phyloP scores from a whole-genome alignment of 345 rosid species.

The Aquilaria yunnanensis region DNA sequence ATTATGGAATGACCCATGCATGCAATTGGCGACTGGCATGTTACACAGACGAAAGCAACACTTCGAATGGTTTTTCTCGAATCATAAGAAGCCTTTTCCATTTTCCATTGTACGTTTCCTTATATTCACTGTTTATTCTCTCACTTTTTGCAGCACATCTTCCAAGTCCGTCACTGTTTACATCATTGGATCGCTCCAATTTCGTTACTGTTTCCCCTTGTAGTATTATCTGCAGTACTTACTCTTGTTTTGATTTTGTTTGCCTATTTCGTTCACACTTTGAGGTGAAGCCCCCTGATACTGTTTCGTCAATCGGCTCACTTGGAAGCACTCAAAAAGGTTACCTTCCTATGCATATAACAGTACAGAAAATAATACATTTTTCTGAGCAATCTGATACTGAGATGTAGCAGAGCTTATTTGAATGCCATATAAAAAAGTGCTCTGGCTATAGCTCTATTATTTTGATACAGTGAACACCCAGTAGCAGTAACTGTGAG shows the following conservation, averaged over 20 bases:
- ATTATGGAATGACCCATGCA: slow-evolving; percentile 34
- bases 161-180: slow-evolving; percentile 37
- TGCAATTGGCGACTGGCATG: slow-evolving; percentile 28
- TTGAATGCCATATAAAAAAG: background rate
- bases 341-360: background rate
- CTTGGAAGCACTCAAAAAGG: no score
- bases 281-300: no score
- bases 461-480: background rate
- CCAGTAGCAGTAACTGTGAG: background rate
- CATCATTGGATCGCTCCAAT: no score
- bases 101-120: slow-evolving; percentile 4
- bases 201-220: no score
- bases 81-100: slow-evolving; percentile 17
- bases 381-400: no score
- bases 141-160: slow-evolving; percentile 16
- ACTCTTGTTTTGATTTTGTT: no score
- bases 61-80: slow-evolving; percentile 30
- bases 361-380: background rate
- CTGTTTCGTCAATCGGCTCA: no score
- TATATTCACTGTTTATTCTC: slow-evolving; percentile 7
- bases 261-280: no score
- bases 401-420: no score
- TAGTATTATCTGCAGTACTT: no score
- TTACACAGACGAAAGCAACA: slow-evolving; percentile 32
- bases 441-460: background rate